A percentile compares a stretch with the other conserved stretches of the same genome.
Conservation (phyloP, 2,329 filamentous ascomycete genomes). For the Ustulina deusta region DNA sequence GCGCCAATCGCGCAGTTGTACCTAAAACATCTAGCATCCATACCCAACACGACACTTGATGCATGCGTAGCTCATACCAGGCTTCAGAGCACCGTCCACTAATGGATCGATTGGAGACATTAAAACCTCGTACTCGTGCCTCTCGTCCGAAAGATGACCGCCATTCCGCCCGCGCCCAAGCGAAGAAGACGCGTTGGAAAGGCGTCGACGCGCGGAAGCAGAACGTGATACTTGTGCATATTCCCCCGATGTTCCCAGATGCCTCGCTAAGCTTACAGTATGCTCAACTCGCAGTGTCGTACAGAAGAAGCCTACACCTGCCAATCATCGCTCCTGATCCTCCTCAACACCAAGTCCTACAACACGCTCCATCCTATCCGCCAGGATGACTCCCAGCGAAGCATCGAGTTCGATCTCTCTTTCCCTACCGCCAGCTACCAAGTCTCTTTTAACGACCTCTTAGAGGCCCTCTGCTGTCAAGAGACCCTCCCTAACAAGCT, state of each 20-base stretch:
- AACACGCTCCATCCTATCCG: slow-evolving; percentile 27
- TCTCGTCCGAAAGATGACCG: slow-evolving; percentile 14
- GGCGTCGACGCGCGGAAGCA: neutral
- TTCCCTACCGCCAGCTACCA: no score
- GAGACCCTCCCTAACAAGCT: no score
- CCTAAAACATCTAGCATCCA: neutral
- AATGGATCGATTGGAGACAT: slow-evolving; percentile 25
- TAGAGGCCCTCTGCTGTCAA: no score
- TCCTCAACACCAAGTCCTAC: slow-evolving; percentile 30
- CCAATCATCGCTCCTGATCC: slow-evolving; percentile 27
- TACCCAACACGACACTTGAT: neutral
- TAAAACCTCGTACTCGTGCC: slow-evolving; percentile 4
- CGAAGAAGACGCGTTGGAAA: slow-evolving; percentile 22
- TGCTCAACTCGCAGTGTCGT: slow-evolving; percentile 26
- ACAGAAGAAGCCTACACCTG: slow-evolving; percentile 27
- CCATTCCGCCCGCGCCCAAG: neutral
- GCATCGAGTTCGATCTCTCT: no score
- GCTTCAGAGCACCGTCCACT: slow-evolving; percentile 12
- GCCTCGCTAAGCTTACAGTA: neutral
- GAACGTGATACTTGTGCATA: slow-evolving; percentile 24
- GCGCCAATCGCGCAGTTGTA: neutral
- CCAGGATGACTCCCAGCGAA: slow-evolving; percentile 30
- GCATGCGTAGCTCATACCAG: neutral
- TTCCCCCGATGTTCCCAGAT: neutral
- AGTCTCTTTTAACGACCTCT: no score